These are phyloP conservation scores for Globisporangium solare DNA, from an alignment of 352 stramenopile species.

Conservation along the genomic window DNA sequence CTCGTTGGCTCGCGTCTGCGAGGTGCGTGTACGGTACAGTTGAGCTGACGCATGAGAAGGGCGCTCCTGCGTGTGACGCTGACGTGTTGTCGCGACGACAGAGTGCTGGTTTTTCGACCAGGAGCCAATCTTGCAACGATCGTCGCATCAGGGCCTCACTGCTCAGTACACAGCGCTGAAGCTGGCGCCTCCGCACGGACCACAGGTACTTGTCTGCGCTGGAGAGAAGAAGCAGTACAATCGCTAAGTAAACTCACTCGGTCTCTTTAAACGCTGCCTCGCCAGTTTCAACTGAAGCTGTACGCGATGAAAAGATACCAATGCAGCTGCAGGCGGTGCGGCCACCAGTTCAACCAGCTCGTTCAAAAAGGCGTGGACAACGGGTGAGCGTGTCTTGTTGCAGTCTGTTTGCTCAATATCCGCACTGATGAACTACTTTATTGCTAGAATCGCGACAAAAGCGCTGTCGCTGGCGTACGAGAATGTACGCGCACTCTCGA, in stretches of 20 bases:
- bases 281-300: conserved; percentile 78
- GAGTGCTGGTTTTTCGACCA: conserved; percentile 89
- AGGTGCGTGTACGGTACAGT: conserved; percentile 28
- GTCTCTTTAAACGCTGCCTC: too few species aligned
- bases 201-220: conserved; percentile 36
- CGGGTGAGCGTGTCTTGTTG: conserved; percentile 33
- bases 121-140: conserved; percentile 43
- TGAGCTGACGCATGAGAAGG: not conserved
- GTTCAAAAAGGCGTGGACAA: conserved; percentile 88
- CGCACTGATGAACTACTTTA: not conserved
- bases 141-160: conserved; percentile 25
- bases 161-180: conserved; percentile 66
- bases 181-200: conserved; percentile 62
- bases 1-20: conserved; percentile 35
- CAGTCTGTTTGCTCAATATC: conserved; percentile 2
- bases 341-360: conserved; percentile 62
- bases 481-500: conserved; percentile 38
- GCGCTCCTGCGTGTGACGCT: too few species aligned
- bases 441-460: conserved; percentile 74
- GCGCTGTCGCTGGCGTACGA: conserved; percentile 83
- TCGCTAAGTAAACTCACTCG: too few species aligned
- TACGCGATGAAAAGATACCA: conserved; percentile 84
- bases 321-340: conserved; percentile 62
- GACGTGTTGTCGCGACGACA: conserved; percentile 16
- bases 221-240: too few species aligned